Conservation (phyloP, 2,329 filamentous ascomycete species). For the Penicillium sumatraense region DNA sequence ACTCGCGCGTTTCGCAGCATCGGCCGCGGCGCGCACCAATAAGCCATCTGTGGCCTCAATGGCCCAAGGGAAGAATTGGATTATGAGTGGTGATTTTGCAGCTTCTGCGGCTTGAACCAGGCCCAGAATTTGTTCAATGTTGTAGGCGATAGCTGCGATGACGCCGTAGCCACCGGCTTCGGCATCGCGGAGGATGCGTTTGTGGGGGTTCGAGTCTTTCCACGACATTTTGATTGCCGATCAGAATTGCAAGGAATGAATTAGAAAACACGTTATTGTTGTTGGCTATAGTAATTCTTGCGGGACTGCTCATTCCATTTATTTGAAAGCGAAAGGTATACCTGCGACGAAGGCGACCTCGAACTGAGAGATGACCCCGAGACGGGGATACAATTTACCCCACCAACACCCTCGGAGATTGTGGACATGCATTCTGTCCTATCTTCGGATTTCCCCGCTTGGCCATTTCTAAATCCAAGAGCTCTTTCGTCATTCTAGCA, state of each 20-base stretch:
- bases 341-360: neutral
- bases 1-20: conserved; percentile 52
- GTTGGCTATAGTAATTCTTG: no score
- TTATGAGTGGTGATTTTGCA: conserved; percentile 68
- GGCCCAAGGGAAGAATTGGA: conserved; percentile 73
- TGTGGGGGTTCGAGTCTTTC: conserved; percentile 22
- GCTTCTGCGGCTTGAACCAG: conserved; percentile 68
- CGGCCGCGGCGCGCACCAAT: conserved; percentile 50
- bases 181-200: conserved; percentile 60
- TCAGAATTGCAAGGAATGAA: neutral
- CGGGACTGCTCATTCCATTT: no score
- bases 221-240: conserved; percentile 41
- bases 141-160: conserved; percentile 53
- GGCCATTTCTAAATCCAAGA: neutral
- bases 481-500: no score
- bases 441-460: no score
- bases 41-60: conserved; percentile 63
- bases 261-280: neutral
- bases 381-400: conserved; percentile 1
- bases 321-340: neutral
- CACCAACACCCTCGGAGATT: neutral
- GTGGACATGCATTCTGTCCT: neutral
- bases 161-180: conserved; percentile 60
- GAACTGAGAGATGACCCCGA: conserved; percentile 4
- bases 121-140: conserved; percentile 70